Base-by-base conservation (phyloP, 352 stramenopile species). In the Phytophthora ramorum region DNA sequence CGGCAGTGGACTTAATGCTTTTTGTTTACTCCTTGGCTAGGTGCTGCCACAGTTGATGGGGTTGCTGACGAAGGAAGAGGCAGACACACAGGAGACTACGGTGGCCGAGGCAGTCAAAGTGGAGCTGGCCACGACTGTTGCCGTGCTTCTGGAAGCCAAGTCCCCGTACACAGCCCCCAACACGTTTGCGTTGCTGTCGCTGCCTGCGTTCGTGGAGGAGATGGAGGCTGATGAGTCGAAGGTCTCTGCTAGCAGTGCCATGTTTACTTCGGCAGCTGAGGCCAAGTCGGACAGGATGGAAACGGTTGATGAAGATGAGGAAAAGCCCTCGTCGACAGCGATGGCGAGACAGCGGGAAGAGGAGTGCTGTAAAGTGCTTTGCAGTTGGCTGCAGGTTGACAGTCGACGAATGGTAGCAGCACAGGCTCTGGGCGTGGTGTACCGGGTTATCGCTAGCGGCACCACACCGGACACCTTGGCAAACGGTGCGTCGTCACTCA, bases 121-220 rank as follows among this genome's bases (percentile, higher is more conserved):
- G 16, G 85, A 93, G 50, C 41, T 93, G 17, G 69, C 76, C 3
- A 60, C 76, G 14, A 90, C 81, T 0, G 73, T 89, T 35, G 83
- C 78, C 0, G 76, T 86, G 13, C 50, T 93, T 16, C 65, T 93
- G 34, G 85, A 92, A 14, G 69, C 73, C 2, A 82, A 83, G 26
- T 74, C 79, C 13, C 71, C 79, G 37, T 65, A 66, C 28, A 60
- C 76, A 4, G 22, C 63, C 0, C 52, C 53, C n/a, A 85, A 87
- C 16, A 64, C 78, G 14, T 92, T 90, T 41, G 48, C 62, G 16
- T 52, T 92, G 37, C 58, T 93, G 35, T 71, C 77, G 12, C 43
- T 92, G 41, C 85, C 83, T 4, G 50, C 66, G 7, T 93, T 93
- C 63, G 79, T 89, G 0, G 68, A 83, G 41, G 78, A 83, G 16